Evolutionary conservation across 2,329 filamentous ascomycete species (phyloP).

Genomic region (Phyllosticta ampelicida): DNA sequence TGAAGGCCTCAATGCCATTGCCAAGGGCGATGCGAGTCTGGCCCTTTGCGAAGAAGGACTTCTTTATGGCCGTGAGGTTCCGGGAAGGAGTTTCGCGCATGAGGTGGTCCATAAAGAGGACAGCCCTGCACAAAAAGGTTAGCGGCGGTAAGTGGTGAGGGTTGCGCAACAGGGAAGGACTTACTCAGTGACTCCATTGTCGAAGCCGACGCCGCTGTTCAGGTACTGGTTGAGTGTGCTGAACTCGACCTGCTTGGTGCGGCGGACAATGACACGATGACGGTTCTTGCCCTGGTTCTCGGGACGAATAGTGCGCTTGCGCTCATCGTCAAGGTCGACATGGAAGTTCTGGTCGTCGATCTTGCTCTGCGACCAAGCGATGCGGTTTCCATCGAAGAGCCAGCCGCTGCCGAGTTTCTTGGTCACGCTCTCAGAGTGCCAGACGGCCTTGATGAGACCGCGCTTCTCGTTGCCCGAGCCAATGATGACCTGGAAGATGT

Average conservation of each 20-base stretch:
- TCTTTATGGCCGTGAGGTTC: slow-evolving; percentile 60
- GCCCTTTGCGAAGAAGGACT: slow-evolving; percentile 64
- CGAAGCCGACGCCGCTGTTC: slow-evolving; percentile 46
- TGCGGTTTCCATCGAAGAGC: slow-evolving; percentile 72
- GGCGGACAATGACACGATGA: slow-evolving; percentile 52
- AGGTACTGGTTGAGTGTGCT: slow-evolving; percentile 57
- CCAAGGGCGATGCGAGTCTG: slow-evolving; percentile 45
- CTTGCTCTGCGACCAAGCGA: slow-evolving; percentile 56
- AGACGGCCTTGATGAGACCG: slow-evolving; percentile 63
- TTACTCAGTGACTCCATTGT: slow-evolving; percentile 30
- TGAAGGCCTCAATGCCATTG: slow-evolving; percentile 63
- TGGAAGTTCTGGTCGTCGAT: slow-evolving; percentile 31
- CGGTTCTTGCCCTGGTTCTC: slow-evolving; percentile 29
- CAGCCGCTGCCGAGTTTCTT: slow-evolving; percentile 45
- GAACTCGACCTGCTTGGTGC: slow-evolving; percentile 60
- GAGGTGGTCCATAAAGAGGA: slow-evolving; percentile 87
- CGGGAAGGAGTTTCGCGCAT: slow-evolving; percentile 68
- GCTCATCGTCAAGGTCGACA: slow-evolving; percentile 64
- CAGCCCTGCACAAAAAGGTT: slow-evolving; percentile 59
- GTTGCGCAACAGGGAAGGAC: neutral
- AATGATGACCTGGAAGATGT: slow-evolving; percentile 48
- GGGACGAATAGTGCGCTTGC: slow-evolving; percentile 28
- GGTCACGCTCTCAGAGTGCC: slow-evolving; percentile 55
- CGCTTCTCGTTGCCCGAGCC: slow-evolving; percentile 53
- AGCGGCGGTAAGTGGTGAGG: neutral